phyloP scores from a whole-genome alignment of 192 early-diverging fungal species.

The Tieghemiomyces parasiticus region DNA sequence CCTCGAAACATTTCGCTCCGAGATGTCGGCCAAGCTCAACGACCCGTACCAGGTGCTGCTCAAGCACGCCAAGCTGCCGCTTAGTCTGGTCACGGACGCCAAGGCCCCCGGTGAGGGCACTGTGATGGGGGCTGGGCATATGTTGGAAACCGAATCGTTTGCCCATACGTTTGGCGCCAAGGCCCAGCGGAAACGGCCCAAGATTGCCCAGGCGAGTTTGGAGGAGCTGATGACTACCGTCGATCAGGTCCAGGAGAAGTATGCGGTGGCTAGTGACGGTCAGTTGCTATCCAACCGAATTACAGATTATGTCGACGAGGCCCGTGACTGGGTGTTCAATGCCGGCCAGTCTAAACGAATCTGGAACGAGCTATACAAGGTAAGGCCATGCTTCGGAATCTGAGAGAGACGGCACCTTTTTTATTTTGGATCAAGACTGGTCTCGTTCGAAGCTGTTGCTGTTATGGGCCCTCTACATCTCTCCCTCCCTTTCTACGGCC shows the following conservation, averaged over 20 bases:
- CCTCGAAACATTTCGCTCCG: conserved; percentile 82
- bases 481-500: too few relatives aligned
- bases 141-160: conserved; percentile 92
- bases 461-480: too few relatives aligned
- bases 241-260: conserved; percentile 43
- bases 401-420: conserved; percentile 1
- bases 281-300: conserved; percentile 58
- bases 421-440: too few relatives aligned
- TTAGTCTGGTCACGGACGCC: conserved; percentile 75
- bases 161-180: conserved; percentile 86
- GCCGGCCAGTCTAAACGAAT: conserved; percentile 95
- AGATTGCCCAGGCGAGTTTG: conserved; percentile 53
- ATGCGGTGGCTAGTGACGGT: conserved; percentile 54
- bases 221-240: conserved; percentile 65
- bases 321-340: conserved; percentile 75
- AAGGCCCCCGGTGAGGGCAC: conserved; percentile 47
- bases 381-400: conserved; percentile 14
- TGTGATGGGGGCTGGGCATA: conserved; percentile 25
- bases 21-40: conserved; percentile 67
- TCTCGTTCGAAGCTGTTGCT: too few relatives aligned
- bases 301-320: conserved; percentile 53
- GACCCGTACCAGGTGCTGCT: conserved; percentile 94
- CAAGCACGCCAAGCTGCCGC: conserved; percentile 88
- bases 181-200: conserved; percentile 88
- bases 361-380: conserved; percentile 98